Evolutionary conservation across 495 filamentous ascomycete genomes (phyloP), one percentile per base, ranked within the genome.

Genomic region (Stereocaulon alpinum): DNA sequence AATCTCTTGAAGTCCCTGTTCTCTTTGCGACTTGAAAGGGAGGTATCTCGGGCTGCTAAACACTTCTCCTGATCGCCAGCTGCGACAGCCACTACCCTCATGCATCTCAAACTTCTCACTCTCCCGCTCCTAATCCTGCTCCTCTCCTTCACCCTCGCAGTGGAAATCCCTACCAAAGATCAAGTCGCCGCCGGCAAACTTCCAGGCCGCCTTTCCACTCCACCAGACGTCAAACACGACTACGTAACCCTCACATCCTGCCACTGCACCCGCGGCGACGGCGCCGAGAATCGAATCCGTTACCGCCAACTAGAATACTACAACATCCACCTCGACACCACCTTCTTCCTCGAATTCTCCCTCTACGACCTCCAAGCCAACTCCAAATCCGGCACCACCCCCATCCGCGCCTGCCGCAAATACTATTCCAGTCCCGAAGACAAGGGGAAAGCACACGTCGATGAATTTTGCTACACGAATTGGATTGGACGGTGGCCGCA

Each of bases 241-340:
- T 58, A 32, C 9, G 44, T 50, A 20, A 24, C 3, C 14, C 49
- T 43, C 56, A 49, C 56, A n/a, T 58, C 40, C 44, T 58, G 56
- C 44, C 49, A 49, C 56, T 58, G 56, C 56, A 17, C 20, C 4
- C n/a, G 22, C 34, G 17, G 15, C 12, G 9, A 20, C 0, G 24
- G 24, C 44, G 12, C 12, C 1, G 12, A 7, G 7, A 40, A 29
- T 22, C 44, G 49, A 30, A n/a, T 32, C 2, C 18, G 40, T 43
- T 58, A 49, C 56, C n/a, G 40, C 32, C 56, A 49, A 17, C 37
- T 58, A 30, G 56, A 58, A 27, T 58, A 58, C 44, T 58, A 50
- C 34, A 49, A 58, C 56, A 0, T 0, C 18, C 43, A 58, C 45
- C 44, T 29, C 0, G 49, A 58, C 56, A 30, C 15, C 11, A 58